A percentile compares a stretch with the other conserved stretches of the same genome.
phyloP scores from a whole-genome alignment of 2,329 filamentous ascomycete species.

The Cytospora piceae region DNA sequence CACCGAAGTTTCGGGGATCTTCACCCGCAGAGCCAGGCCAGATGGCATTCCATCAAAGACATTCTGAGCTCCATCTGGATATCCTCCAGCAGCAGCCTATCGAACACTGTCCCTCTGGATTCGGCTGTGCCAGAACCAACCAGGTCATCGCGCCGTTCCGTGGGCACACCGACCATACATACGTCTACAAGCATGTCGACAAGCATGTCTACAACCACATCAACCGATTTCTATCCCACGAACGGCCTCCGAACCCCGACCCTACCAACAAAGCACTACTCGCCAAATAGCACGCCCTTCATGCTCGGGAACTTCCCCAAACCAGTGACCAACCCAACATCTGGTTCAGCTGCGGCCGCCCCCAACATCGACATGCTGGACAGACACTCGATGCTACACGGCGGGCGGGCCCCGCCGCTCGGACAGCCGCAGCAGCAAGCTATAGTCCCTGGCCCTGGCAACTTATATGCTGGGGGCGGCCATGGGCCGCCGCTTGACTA shows the following conservation, averaged over 20 bases:
- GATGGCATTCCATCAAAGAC: constrained; percentile 22
- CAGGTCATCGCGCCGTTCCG: constrained; percentile 5
- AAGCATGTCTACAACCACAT: constrained; percentile 14
- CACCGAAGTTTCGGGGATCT: constrained; percentile 29
- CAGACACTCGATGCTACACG: constrained; percentile 17
- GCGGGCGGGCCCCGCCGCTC: constrained; percentile 13
- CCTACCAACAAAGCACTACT: constrained; percentile 18
- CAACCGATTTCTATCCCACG: constrained; percentile 17
- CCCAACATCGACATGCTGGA: constrained; percentile 18
- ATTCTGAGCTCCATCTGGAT: constrained; percentile 26
- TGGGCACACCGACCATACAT: constrained; percentile 11
- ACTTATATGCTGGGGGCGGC: constrained; percentile 33
- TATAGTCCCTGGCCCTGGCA: constrained; percentile 19
- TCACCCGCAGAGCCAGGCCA: constrained; percentile 27
- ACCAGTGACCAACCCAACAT: constrained; percentile 3
- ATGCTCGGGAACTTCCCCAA: constrained; percentile 24
- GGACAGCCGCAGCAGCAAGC: constrained; percentile 15
- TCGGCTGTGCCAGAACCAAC: constrained; percentile 13
- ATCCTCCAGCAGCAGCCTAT: constrained; percentile 10
- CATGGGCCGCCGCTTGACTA: constrained; percentile 46
- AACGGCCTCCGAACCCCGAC: constrained; percentile 20
- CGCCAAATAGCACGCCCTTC: constrained; percentile 13
- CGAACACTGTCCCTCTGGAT: constrained; percentile 4
- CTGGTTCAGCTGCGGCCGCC: constrained; percentile 7
- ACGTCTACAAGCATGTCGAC: constrained; percentile 13